Evolutionary conservation across 2,329 filamentous ascomycete genomes (phyloP).

Genomic region (Pyrenochaeta sp.): DNA sequence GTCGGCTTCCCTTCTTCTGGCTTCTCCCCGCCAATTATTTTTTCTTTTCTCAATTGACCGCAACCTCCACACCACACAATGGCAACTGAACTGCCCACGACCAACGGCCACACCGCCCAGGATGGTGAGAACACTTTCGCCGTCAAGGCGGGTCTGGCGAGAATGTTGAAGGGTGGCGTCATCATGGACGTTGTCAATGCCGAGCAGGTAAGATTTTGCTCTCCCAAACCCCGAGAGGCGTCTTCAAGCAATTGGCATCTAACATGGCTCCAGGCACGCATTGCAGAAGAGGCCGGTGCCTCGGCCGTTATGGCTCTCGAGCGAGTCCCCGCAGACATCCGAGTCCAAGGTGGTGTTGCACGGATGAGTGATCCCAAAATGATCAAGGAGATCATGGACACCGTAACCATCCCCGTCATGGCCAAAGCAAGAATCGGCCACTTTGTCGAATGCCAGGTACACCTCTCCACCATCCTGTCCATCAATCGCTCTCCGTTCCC

Average conservation of each 20-base stretch:
- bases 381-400: slow-evolving; percentile 93
- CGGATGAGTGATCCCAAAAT: slow-evolving; percentile 95
- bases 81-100: slow-evolving; percentile 58
- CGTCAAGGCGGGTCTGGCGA: slow-evolving; percentile 92
- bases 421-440: slow-evolving; percentile 98
- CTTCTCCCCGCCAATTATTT: no score
- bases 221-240: not conserved
- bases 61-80: slow-evolving; percentile 37
- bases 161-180: slow-evolving; percentile 98
- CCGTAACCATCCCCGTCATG: slow-evolving; percentile 98
- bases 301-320: slow-evolving; percentile 98
- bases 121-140: slow-evolving; percentile 70
- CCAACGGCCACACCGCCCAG: slow-evolving; percentile 52
- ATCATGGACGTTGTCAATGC: slow-evolving; percentile 99
- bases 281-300: slow-evolving; percentile 95
- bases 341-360: slow-evolving; percentile 88
- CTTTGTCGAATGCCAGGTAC: slow-evolving; percentile 91
- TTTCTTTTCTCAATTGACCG: slow-evolving; percentile 1
- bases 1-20: not conserved
- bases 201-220: slow-evolving; percentile 66
- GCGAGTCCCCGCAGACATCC: slow-evolving; percentile 95
- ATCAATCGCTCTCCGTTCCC: not conserved
- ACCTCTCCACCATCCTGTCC: slow-evolving; percentile 11
- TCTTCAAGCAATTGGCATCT: slow-evolving; percentile 11
- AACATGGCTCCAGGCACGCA: slow-evolving; percentile 71